These are phyloP conservation scores for Boletus mariae DNA, from an alignment of 1,284 basidiomycete genomes.

Conservation along the genomic window DNA sequence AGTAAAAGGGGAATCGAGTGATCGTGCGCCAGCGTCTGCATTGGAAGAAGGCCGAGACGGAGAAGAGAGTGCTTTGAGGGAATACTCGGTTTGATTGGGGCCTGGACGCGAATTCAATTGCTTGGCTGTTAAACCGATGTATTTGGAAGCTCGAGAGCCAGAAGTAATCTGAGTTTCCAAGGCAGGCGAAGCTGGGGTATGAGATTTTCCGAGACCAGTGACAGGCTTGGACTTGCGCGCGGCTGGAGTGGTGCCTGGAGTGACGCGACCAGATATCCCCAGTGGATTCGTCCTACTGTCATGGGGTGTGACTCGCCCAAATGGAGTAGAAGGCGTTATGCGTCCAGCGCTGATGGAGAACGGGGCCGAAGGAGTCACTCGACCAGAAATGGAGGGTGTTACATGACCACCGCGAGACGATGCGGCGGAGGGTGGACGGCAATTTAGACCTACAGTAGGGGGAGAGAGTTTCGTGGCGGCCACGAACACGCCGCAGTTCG, in stretches of 20 bases:
- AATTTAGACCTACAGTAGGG: slow-evolving; percentile 60
- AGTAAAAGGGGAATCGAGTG: slow-evolving; percentile 51
- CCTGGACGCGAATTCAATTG: slow-evolving; percentile 56
- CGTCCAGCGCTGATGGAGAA: slow-evolving; percentile 42
- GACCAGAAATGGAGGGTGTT: slow-evolving; percentile 45
- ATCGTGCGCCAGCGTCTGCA: slow-evolving; percentile 13
- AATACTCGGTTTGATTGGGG: slow-evolving; percentile 21
- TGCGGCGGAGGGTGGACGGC: slow-evolving; percentile 76
- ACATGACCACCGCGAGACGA: slow-evolving; percentile 64
- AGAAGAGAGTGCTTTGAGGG: slow-evolving; percentile 24
- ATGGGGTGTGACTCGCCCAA: slow-evolving; percentile 39
- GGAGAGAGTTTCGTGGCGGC: slow-evolving; percentile 76
- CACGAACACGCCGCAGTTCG: slow-evolving; percentile 89
- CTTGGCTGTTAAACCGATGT: slow-evolving; percentile 78
- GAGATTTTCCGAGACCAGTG: slow-evolving; percentile 22
- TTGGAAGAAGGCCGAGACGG: slow-evolving; percentile 27
- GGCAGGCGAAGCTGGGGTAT: slow-evolving; percentile 31
- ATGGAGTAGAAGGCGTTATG: slow-evolving; percentile 41
- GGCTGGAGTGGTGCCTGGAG: slow-evolving; percentile 36
- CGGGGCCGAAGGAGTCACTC: slow-evolving; percentile 45
- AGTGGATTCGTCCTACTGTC: slow-evolving; percentile 23
- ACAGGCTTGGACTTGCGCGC: slow-evolving; percentile 31
- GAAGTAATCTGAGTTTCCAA: slow-evolving; percentile 57
- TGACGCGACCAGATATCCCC: slow-evolving; percentile 39
- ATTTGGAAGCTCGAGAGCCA: slow-evolving; percentile 81